These are phyloP conservation scores for Fraxinus albicans DNA, from an alignment of 305 asterid genomes.

Conservation along the genomic window DNA sequence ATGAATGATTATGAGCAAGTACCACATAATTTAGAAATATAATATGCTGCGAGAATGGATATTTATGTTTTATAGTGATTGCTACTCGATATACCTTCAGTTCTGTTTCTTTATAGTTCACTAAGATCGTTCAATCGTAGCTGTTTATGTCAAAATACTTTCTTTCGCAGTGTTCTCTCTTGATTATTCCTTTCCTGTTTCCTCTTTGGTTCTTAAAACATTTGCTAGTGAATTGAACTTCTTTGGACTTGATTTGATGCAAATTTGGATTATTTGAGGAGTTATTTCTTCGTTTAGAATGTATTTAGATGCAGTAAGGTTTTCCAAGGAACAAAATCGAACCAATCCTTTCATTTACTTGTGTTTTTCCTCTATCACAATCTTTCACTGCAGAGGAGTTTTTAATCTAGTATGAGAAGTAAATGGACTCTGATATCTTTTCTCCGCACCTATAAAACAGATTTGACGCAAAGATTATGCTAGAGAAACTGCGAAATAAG, in stretches of 20 bases:
- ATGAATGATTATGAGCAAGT: background rate
- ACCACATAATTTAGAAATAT: background rate
- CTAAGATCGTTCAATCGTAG: background rate
- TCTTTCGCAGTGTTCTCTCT: background rate
- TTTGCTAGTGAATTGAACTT: background rate
- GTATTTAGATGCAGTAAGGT: background rate
- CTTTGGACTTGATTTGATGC: background rate
- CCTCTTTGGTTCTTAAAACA: background rate
- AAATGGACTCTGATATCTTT: background rate
- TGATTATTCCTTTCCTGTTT: background rate
- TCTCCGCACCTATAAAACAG: background rate
- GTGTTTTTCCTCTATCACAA: background rate
- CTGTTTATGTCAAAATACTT: background rate
- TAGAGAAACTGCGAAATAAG: too few relatives aligned
- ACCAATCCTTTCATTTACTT: background rate
- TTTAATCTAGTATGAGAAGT: background rate
- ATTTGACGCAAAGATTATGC: too few relatives aligned
- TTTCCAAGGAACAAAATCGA: background rate
- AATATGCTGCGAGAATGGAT: background rate
- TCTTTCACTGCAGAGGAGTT: background rate
- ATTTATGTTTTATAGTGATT: background rate
- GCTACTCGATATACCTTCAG: background rate
- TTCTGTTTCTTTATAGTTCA: background rate
- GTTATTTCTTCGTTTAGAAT: background rate
- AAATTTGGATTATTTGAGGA: background rate